These are phyloP conservation scores for Fusarium sterilihyphosum DNA, from an alignment of 2,329 filamentous ascomycete species.

Conservation along the genomic window DNA sequence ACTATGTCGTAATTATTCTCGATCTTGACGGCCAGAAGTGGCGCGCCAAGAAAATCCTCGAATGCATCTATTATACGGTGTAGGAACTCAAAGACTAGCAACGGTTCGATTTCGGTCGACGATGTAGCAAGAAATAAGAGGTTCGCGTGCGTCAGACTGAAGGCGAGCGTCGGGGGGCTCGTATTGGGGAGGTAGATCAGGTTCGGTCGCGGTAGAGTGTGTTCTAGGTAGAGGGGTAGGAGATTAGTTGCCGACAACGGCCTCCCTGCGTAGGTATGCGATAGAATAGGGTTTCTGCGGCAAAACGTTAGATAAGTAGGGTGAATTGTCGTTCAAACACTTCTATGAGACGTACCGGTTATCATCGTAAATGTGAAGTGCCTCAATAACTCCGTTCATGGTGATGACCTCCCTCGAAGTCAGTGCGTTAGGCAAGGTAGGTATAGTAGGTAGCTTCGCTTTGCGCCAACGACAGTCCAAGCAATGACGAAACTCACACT, in stretches of 20 bases:
- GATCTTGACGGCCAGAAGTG: slow-evolving; percentile 85
- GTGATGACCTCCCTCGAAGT: slow-evolving; percentile 50
- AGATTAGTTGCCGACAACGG: slow-evolving; percentile 80
- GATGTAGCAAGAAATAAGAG: slow-evolving; percentile 86
- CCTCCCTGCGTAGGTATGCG: slow-evolving; percentile 86
- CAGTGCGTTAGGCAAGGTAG: slow-evolving; percentile 17
- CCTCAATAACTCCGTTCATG: slow-evolving; percentile 91
- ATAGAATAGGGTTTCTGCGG: slow-evolving; percentile 80
- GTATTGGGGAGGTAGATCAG: slow-evolving; percentile 85
- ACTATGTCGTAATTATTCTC: slow-evolving; percentile 93
- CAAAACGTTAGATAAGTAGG: slow-evolving; percentile 35
- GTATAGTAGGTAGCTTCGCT: slow-evolving; percentile 1
- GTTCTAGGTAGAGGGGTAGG: slow-evolving; percentile 86
- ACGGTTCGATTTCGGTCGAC: slow-evolving; percentile 87
- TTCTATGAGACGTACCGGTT: slow-evolving; percentile 70
- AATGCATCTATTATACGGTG: slow-evolving; percentile 92
- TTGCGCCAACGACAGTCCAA: slow-evolving; percentile 19
- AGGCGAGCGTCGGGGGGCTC: slow-evolving; percentile 86
- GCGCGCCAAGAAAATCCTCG: slow-evolving; percentile 92
- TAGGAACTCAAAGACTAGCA: slow-evolving; percentile 92
- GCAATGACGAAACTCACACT: slow-evolving; percentile 46
- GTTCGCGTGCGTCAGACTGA: slow-evolving; percentile 87
- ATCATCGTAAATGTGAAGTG: slow-evolving; percentile 96
- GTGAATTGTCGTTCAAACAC: background rate
- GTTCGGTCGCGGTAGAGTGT: slow-evolving; percentile 83